phyloP scores from a whole-genome alignment of 257 asterid species.

The Buddleja alternifolia region DNA sequence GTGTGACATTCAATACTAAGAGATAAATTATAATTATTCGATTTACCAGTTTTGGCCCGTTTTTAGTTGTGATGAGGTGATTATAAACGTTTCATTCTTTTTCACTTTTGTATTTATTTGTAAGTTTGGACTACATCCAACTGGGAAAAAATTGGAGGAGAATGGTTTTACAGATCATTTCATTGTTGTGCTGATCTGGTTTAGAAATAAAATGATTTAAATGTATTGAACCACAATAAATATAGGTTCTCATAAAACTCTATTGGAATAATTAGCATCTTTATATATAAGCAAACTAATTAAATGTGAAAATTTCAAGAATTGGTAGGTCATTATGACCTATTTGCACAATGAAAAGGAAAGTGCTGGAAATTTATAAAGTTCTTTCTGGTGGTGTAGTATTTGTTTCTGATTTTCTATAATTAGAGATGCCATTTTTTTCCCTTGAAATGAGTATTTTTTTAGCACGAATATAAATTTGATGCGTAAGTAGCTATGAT shows the following conservation, averaged over 20 bases:
- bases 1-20: slow-evolving; percentile 10
- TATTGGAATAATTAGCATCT: background rate
- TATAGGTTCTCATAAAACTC: background rate
- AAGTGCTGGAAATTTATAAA: too few relatives aligned
- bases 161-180: background rate
- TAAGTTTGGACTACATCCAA: background rate
- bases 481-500: too few relatives aligned
- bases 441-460: too few relatives aligned
- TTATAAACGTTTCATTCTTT: background rate
- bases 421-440: too few relatives aligned
- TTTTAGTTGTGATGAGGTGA: background rate
- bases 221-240: background rate
- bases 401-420: too few relatives aligned
- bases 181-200: slow-evolving; percentile 12
- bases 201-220: background rate
- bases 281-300: background rate
- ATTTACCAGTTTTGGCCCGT: background rate
- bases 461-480: too few relatives aligned
- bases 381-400: too few relatives aligned
- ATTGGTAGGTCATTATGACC: background rate
- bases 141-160: background rate
- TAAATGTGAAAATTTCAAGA: background rate
- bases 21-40: slow-evolving; percentile 2
- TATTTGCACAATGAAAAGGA: background rate
- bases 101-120: background rate